Evolutionary conservation across 2,329 filamentous ascomycete genomes (phyloP).

Genomic region (Ilyonectria destructans): DNA sequence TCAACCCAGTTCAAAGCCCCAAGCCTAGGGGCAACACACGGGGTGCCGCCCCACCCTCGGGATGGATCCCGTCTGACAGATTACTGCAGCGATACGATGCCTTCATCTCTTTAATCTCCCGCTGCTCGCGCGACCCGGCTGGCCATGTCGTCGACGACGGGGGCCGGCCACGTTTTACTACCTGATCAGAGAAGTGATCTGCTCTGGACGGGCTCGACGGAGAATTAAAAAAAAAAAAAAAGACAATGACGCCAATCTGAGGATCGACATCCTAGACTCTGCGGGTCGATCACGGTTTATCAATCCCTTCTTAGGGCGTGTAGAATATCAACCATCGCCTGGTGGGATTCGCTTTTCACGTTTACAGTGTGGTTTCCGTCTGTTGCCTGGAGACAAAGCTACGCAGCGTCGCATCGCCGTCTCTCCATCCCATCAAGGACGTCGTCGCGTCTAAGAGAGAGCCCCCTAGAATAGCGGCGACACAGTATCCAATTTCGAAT

Average conservation of each 20-base stretch:
- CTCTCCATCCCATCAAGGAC: not conserved
- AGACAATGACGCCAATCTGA: slow-evolving; percentile 27
- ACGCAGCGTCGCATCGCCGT: not conserved
- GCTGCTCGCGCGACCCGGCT: slow-evolving; percentile 16
- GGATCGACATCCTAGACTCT: slow-evolving; percentile 31
- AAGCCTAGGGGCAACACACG: not conserved
- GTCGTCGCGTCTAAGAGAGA: not conserved
- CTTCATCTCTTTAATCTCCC: slow-evolving; percentile 14
- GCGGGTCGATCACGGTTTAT: slow-evolving; percentile 21
- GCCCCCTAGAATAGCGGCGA: slow-evolving; percentile 12
- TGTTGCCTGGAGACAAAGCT: not conserved
- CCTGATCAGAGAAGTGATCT: slow-evolving; percentile 18
- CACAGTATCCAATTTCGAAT: slow-evolving; percentile 23
- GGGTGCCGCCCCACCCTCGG: slow-evolving; percentile 12
- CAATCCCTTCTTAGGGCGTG: slow-evolving; percentile 5
- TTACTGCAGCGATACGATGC: slow-evolving; percentile 11
- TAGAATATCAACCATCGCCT: not conserved
- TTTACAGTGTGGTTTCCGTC: not conserved
- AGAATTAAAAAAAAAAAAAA: slow-evolving; percentile 24
- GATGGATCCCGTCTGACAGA: slow-evolving; percentile 24
- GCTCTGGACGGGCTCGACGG: slow-evolving; percentile 16
- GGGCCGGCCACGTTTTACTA: not conserved
- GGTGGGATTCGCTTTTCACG: not conserved
- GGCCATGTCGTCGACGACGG: slow-evolving; percentile 15
- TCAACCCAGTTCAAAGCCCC: not conserved